Base-by-base conservation (phyloP, 2,329 filamentous ascomycete genomes). In the Pseudodiploospora longispora region DNA sequence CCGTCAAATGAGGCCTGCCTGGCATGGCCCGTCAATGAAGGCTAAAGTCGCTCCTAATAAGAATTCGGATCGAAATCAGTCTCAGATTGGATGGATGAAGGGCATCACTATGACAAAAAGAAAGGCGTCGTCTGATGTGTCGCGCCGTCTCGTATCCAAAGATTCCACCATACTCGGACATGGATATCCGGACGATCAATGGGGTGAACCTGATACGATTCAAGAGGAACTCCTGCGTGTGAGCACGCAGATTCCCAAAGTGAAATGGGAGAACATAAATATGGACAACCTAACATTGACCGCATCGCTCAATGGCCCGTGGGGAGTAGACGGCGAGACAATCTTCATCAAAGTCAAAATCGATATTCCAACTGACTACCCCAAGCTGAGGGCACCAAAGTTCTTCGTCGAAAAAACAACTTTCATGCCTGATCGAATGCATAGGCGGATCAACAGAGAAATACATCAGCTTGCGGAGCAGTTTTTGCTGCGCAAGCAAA, bases 41-140 rank as follows among this genome's bases (percentile, higher is more conserved):
- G 74, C 74, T 27, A 76, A 73, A 44, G 66, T 67, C 27, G 57
- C 62, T 3, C 58, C 63, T 5, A 61, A 61, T 10, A 72, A 66
- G 41, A 56, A 66, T 12, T 44, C 61, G 28, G 71, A 78, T 46
- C 66, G 69, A 33, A 74, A 67, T 44, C 68, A 74, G 38, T 71
- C 75, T 27, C 79, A 83, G 50, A 79, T 84, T 43, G 78, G 76
- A 10, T 84, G 80, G 80, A 83, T 84, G 76, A 82, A 78, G 55
- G 80, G 80, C 5, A 80, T 84, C 47, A 80, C 74, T 30, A 79
- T 82, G 67, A 79, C 71, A 40, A 79, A 75, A 59, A 67, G 71
- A 43, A 78, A 74, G 51, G 58, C 66, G 1, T 66, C 66, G 2
- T 55, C 63, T 9, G 68, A 69, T 35, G 54, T 51, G 7, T 50